These are phyloP conservation scores for Quercus parvula DNA, from an alignment of 306 rosid species.

Conservation along the genomic window DNA sequence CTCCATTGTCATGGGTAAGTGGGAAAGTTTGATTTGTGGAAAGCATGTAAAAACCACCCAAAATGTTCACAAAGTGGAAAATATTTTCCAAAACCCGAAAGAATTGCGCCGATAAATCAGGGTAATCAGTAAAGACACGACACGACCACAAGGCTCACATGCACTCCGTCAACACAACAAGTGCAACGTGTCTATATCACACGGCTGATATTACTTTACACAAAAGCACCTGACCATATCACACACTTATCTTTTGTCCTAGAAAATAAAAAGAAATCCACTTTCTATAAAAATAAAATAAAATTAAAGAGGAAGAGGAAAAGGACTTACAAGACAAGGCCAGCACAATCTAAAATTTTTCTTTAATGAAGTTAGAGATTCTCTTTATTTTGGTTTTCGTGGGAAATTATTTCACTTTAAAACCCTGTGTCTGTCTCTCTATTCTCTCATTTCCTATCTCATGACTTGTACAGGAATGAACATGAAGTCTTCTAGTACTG, in stretches of 20 bases:
- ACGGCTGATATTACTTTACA: constrained; percentile 5
- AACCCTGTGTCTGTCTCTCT: not conserved
- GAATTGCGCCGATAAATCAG: constrained; percentile 46
- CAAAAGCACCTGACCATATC: not conserved
- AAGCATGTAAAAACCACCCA: not conserved
- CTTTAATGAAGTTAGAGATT: not conserved
- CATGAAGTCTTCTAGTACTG: constrained; percentile 36
- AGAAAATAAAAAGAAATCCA: too few relatives aligned
- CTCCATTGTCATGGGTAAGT: not conserved
- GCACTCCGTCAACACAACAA: not conserved
- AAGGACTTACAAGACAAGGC: not conserved
- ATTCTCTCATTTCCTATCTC: not conserved
- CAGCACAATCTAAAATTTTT: not conserved
- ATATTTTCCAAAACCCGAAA: not conserved
- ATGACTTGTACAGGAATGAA: constrained; percentile 12
- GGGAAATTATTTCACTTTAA: constrained; percentile 1
- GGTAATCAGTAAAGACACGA: constrained; percentile 21
- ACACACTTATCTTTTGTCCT: not conserved
- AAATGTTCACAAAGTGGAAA: not conserved
- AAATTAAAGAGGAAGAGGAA: not conserved
- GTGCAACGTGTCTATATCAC: constrained; percentile 23
- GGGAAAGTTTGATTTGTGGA: constrained; percentile 2
- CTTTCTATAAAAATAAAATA: not conserved
- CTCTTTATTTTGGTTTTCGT: constrained; percentile 5
- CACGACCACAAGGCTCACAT: constrained; percentile 26